Percentiles rank a stretch among this genome's conserved stretches.
Conservation (phyloP, 345 rosid genomes). For the Rhodamnia rubescens region DNA sequence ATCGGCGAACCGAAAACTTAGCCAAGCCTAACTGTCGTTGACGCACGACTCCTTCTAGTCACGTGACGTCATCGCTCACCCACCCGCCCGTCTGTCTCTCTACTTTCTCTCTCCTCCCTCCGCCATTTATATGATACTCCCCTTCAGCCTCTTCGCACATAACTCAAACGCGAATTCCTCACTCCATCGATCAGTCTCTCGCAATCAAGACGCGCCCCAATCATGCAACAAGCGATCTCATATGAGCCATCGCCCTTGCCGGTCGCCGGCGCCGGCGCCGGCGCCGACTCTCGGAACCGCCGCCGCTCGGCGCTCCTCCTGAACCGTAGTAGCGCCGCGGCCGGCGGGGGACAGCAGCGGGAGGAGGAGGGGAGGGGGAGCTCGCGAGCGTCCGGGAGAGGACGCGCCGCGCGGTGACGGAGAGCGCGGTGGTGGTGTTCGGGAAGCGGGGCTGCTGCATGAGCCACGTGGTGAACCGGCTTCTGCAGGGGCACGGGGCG, state of each 20-base stretch:
- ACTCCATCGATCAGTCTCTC: not conserved
- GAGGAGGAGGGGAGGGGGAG: not conserved
- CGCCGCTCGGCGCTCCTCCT: not conserved
- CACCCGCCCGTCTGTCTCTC: no score
- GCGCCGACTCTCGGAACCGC: not conserved
- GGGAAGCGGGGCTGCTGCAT: conserved; percentile 73
- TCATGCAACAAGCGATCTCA: conserved; percentile 27
- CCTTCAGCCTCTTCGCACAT: not conserved
- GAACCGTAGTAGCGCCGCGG: not conserved
- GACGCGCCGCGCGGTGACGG: conserved; percentile 26
- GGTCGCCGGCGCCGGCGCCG: not conserved
- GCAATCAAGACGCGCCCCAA: not conserved
- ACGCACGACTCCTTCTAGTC: not conserved
- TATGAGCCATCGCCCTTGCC: conserved; percentile 3
- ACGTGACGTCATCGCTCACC: not conserved
- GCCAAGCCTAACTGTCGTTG: not conserved
- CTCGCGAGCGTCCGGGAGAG: not conserved
- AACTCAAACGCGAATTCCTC: not conserved
- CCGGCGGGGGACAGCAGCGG: not conserved
- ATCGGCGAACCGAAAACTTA: not conserved
- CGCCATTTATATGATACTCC: not conserved
- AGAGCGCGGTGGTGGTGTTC: conserved; percentile 71
- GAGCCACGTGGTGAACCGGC: conserved; percentile 67
- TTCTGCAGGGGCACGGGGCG: conserved; percentile 64
- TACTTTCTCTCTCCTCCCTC: not conserved